phyloP scores from a whole-genome alignment of 2,329 filamentous ascomycete genomes.

The Ceratocystiopsis brevicomis region DNA sequence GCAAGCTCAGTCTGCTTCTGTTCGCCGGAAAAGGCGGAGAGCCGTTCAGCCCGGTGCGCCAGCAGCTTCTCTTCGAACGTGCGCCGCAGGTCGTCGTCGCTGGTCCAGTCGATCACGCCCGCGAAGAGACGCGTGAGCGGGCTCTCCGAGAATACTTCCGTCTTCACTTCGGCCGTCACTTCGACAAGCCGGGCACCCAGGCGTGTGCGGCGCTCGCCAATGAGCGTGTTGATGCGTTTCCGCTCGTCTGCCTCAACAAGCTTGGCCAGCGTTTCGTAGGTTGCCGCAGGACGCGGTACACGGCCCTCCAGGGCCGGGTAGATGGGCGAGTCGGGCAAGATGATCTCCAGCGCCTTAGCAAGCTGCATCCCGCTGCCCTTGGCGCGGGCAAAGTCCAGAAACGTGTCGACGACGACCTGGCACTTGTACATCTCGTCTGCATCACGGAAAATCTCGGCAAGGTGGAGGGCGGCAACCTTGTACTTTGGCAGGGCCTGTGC shows the following conservation, averaged over 20 bases:
- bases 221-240: constrained; percentile 72
- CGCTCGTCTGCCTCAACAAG: constrained; percentile 75
- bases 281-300: constrained; percentile 58
- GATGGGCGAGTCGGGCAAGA: constrained; percentile 62
- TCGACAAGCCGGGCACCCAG: constrained; percentile 68
- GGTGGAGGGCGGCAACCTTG: constrained; percentile 48
- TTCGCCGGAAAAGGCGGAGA: constrained; percentile 46
- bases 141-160: constrained; percentile 61
- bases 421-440: constrained; percentile 44
- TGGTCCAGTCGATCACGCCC: constrained; percentile 75
- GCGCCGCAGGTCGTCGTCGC: constrained; percentile 66
- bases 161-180: constrained; percentile 72
- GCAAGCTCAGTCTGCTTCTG: constrained; percentile 52
- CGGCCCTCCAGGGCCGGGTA: constrained; percentile 72
- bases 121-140: constrained; percentile 64
- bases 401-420: constrained; percentile 58
- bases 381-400: constrained; percentile 52
- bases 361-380: constrained; percentile 57
- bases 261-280: constrained; percentile 65
- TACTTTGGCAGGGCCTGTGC: constrained; percentile 53
- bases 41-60: constrained; percentile 57
- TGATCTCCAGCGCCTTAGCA: constrained; percentile 53
- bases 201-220: constrained; percentile 72
- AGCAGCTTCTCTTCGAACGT: constrained; percentile 82
- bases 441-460: constrained; percentile 57